Evolutionary conservation across 2,329 filamentous ascomycete species (phyloP), one percentile per base, ranked within the genome.

Genomic region (Claviceps paspali): DNA sequence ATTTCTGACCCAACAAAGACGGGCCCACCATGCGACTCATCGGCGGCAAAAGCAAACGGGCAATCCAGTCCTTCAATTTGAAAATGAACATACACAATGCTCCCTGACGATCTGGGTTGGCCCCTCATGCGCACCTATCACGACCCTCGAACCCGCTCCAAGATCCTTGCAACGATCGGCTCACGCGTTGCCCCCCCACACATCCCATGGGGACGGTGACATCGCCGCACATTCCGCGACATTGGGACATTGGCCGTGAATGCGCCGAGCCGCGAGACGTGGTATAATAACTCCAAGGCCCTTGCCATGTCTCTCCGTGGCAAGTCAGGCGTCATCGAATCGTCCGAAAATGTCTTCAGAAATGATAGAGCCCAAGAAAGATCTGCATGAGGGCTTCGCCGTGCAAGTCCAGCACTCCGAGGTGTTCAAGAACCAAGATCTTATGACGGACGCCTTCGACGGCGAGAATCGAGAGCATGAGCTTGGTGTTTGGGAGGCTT

Each of bases 391-490:
- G 2, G 24, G 18, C 12, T 31, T 37, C 19, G 45, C 47, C n/a
- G 41, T 45, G 15, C 51, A 57, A 36, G 41, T 52, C n/a, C 44
- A 50, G 12, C 48, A 60, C 19, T 43, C 49, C 19, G 58, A 63
- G 39, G 47, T 57, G 30, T 34, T 63, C 27, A 49, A 40, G 32
- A 54, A 62, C 40, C 18, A 47, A 14, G 54, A 60, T 32, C 46
- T 62, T 30, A 52, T 64, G 54, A 53, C 52, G 34, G 57, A 62
- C 45, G 60, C 58, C 38, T 53, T 60, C 18, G 52, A 58, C 38
- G 60, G 39, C 39, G 64, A 67, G 54, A 62, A 62, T 39, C 45
- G 45, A 21, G 64, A 67, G 50, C 57, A 62, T 38, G 45, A 58
- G 24, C 56, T 61, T 56, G 52, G 54, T 2, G 48, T 61, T 10